A percentile compares a stretch with the other conserved stretches of the same genome.
Evolutionary conservation across 2,329 filamentous ascomycete genomes (phyloP).

Genomic region (Bipolaris zeicola): DNA sequence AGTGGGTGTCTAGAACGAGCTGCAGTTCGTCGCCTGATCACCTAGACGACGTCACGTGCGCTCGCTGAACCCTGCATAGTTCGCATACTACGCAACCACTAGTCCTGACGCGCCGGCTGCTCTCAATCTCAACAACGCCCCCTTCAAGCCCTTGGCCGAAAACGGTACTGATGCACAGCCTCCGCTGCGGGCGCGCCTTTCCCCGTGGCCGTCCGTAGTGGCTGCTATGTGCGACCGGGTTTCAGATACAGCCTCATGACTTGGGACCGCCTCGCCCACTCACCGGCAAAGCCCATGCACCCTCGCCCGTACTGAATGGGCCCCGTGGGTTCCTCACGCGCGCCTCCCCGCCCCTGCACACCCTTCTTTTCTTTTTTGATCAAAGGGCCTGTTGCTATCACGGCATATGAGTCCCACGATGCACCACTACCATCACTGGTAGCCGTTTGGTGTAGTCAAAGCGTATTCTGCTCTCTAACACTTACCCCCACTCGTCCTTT

Average conservation of each 20-base stretch:
- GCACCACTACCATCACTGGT: background rate
- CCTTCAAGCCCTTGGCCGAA: background rate
- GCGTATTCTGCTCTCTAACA: background rate
- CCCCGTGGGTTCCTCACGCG: conserved; percentile 18
- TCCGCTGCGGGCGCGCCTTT: conserved; percentile 13
- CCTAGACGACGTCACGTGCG: conserved; percentile 10
- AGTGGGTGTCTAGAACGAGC: background rate
- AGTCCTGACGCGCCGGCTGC: background rate
- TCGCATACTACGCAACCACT: background rate
- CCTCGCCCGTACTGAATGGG: conserved; percentile 10
- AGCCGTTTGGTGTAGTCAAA: background rate
- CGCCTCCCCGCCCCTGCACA: conserved; percentile 9
- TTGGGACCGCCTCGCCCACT: conserved; percentile 14
- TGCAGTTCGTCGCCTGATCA: conserved; percentile 7
- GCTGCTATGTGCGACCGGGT: conserved; percentile 9
- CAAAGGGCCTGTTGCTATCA: background rate
- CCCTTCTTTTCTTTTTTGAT: background rate
- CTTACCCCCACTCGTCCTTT: too few relatives aligned
- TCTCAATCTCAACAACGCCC: background rate
- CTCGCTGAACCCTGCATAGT: background rate
- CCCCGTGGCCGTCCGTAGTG: conserved; percentile 10
- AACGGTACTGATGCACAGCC: conserved; percentile 2
- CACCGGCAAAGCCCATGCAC: conserved; percentile 14
- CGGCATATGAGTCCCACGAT: conserved; percentile 13
- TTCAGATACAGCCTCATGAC: conserved; percentile 20